Evolutionary conservation across 805 yeast genomes (phyloP).

Genomic region (Candida montana): DNA sequence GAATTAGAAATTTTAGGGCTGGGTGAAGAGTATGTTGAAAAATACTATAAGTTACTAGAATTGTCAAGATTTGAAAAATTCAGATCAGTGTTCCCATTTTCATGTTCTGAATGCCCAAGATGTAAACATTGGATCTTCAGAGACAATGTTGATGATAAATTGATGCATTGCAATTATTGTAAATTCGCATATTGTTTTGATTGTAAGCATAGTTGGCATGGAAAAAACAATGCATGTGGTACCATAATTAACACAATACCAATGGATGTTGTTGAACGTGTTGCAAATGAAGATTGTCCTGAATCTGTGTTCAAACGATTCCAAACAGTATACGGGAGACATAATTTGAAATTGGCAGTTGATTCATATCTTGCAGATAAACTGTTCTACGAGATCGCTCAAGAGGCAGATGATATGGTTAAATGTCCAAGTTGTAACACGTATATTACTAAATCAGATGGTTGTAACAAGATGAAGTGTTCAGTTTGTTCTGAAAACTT

Average conservation of each 20-base stretch:
- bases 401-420: conserved; percentile 36
- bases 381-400: conserved; percentile 39
- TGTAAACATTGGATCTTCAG: conserved; percentile 45
- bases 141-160: conserved; percentile 38
- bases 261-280: conserved; percentile 23
- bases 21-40: conserved; percentile 24
- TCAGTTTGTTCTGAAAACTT: conserved; percentile 41
- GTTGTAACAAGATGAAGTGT: conserved; percentile 63
- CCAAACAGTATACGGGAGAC: conserved; percentile 41
- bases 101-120: conserved; percentile 49
- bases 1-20: conserved; percentile 30
- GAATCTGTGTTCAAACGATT: conserved; percentile 31
- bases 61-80: conserved; percentile 38
- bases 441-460: conserved; percentile 50
- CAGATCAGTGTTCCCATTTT: conserved; percentile 39
- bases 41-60: conserved; percentile 36
- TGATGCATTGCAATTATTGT: conserved; percentile 47
- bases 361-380: conserved; percentile 43
- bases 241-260: conserved; percentile 26
- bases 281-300: conserved; percentile 23
- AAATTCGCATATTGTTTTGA: conserved; percentile 48
- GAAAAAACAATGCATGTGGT: conserved; percentile 42
- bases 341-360: conserved; percentile 35
- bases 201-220: conserved; percentile 61
- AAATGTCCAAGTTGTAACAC: conserved; percentile 49